phyloP scores from a whole-genome alignment of 1,139 yeast genomes.

The Nakaseomyces sp. region DNA sequence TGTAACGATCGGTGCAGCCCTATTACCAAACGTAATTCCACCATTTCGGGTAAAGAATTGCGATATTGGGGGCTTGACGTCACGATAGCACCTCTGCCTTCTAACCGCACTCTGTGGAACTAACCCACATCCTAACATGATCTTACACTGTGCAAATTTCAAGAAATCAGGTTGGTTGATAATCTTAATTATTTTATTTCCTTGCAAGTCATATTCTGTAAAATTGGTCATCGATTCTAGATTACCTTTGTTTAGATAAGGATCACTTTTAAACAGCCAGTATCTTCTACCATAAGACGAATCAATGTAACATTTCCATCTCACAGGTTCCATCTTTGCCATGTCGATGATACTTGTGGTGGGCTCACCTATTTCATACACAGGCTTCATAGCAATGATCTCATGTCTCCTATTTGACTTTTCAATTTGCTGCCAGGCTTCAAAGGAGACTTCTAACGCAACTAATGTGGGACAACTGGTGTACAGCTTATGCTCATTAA shows the following conservation, averaged over 20 bases:
- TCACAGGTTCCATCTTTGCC: slow-evolving; percentile 30
- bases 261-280: slow-evolving; percentile 61
- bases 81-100: slow-evolving; percentile 26
- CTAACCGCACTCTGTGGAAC: slow-evolving; percentile 24
- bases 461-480: slow-evolving; percentile 35
- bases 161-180: slow-evolving; percentile 51
- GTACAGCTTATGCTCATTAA: slow-evolving; percentile 42
- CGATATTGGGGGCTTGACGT: slow-evolving; percentile 29
- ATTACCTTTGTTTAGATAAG: slow-evolving; percentile 31
- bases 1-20: slow-evolving; percentile 20
- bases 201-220: slow-evolving; percentile 53
- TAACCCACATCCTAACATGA: slow-evolving; percentile 33
- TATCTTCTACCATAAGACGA: slow-evolving; percentile 57
- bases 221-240: slow-evolving; percentile 25
- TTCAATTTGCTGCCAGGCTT: slow-evolving; percentile 34
- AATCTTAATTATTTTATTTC: slow-evolving; percentile 52
- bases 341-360: slow-evolving; percentile 17
- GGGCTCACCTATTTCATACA: slow-evolving; percentile 15
- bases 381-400: slow-evolving; percentile 28
- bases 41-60: slow-evolving; percentile 29
- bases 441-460: slow-evolving; percentile 34
- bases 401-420: slow-evolving; percentile 30
- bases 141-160: slow-evolving; percentile 55
- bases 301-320: slow-evolving; percentile 41
- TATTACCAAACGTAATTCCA: slow-evolving; percentile 22